Conservation (phyloP, 768 basidiomycete species). For the Clavaria fumosa region DNA sequence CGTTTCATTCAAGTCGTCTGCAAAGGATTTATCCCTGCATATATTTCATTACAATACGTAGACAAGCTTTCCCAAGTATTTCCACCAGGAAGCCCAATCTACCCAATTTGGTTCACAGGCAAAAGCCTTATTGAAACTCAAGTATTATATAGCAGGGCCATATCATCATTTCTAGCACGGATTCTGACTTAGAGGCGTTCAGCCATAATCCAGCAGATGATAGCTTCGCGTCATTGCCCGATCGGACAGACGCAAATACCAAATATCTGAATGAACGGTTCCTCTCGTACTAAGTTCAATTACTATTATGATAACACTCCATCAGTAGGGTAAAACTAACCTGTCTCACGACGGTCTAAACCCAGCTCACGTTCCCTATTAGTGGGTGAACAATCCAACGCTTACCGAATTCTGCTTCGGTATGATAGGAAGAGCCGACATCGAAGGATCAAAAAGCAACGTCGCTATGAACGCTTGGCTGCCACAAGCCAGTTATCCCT, state of each 20-base stretch:
- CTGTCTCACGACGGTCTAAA: slow-evolving; percentile 77
- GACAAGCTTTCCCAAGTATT: slow-evolving; percentile 36
- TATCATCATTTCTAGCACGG: slow-evolving; percentile 62
- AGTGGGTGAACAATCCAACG: slow-evolving; percentile 68
- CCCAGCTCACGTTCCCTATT: slow-evolving; percentile 72
- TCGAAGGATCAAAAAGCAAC: slow-evolving; percentile 74
- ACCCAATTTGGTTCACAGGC: slow-evolving; percentile 55
- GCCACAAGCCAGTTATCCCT: slow-evolving; percentile 71
- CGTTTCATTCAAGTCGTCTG: slow-evolving; percentile 65
- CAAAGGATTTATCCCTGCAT: slow-evolving; percentile 62
- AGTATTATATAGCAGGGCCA: slow-evolving; percentile 47
- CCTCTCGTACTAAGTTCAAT: slow-evolving; percentile 74
- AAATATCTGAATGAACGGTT: slow-evolving; percentile 74
- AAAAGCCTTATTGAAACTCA: slow-evolving; percentile 51
- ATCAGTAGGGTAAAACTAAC: slow-evolving; percentile 80
- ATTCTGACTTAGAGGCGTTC: slow-evolving; percentile 77
- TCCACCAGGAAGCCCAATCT: slow-evolving; percentile 32
- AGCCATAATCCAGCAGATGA: slow-evolving; percentile 76
- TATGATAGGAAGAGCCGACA: slow-evolving; percentile 74
- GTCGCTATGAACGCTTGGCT: slow-evolving; percentile 76
- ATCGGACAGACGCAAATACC: slow-evolving; percentile 69
- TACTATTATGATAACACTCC: slow-evolving; percentile 60
- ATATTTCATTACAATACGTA: slow-evolving; percentile 51
- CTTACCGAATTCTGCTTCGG: slow-evolving; percentile 68
- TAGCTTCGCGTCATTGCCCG: slow-evolving; percentile 68